A percentile compares a stretch with the other conserved stretches of the same genome.
Evolutionary conservation across 164 flowering plant species (phyloP).

Genomic region (Santalum album): DNA sequence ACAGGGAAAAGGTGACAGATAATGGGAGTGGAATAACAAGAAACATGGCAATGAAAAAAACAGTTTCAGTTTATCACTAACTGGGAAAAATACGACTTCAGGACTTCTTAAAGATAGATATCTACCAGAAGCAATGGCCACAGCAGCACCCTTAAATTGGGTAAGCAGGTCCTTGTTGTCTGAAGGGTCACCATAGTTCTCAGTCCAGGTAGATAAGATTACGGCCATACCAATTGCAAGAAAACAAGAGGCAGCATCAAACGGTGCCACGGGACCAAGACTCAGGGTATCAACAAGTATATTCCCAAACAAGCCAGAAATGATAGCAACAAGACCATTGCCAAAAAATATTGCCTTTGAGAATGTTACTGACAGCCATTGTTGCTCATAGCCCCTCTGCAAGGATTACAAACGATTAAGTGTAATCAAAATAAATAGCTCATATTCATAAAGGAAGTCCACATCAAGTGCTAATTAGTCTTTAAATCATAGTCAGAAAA

Average conservation of each 20-base stretch:
- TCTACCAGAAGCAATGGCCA: conserved; percentile 89
- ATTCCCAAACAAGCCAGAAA: conserved; percentile 83
- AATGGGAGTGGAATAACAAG: background rate
- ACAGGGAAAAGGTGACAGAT: background rate
- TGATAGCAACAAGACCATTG: conserved; percentile 88
- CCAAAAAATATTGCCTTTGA: conserved; percentile 95
- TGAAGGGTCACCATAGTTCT: conserved; percentile 89
- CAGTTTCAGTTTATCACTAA: too few relatives aligned
- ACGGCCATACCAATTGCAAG: conserved; percentile 89
- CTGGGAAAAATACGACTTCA: too few relatives aligned
- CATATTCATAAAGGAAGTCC: conserved; percentile 1
- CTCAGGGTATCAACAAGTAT: conserved; percentile 56
- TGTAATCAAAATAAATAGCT: background rate
- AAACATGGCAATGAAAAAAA: background rate
- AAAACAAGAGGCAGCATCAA: conserved; percentile 92
- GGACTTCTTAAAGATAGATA: background rate
- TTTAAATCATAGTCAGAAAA: background rate
- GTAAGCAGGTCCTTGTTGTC: conserved; percentile 86
- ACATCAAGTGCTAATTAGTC: background rate
- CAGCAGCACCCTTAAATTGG: conserved; percentile 89
- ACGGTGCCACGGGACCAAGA: conserved; percentile 94
- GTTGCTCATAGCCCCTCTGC: conserved; percentile 91
- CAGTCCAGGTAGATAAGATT: conserved; percentile 81
- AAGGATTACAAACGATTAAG: conserved; percentile 4
- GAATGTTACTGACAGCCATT: conserved; percentile 90